phyloP scores from a whole-genome alignment of 2,329 filamentous ascomycete genomes.

The Fusarium sp. region DNA sequence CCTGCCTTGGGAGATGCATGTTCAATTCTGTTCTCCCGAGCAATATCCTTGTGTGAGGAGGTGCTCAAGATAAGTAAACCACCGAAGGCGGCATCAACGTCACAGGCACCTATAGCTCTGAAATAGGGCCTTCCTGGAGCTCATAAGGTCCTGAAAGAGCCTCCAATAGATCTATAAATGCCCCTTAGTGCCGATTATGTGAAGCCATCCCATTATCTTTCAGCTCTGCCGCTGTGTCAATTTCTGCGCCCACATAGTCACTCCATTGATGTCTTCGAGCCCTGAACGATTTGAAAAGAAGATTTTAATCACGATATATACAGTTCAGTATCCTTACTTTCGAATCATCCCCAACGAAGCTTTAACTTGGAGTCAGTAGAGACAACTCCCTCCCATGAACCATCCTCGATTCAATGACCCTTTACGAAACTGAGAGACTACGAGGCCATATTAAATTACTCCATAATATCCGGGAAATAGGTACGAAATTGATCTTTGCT shows the following conservation, averaged over 20 bases:
- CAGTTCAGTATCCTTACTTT: not conserved
- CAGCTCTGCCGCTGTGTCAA: not conserved
- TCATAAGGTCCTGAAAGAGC: not conserved
- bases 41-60: not conserved
- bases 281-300: not conserved
- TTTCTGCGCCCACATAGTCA: not conserved
- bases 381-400: too few species aligned
- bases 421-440: too few species aligned
- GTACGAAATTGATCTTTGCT: too few species aligned
- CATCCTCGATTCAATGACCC: too few species aligned
- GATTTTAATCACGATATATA: not conserved
- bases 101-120: not conserved
- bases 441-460: too few species aligned
- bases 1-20: not conserved
- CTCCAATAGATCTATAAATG: not conserved
- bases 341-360: not conserved
- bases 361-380: not conserved
- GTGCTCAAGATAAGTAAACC: not conserved
- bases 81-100: not conserved
- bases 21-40: not conserved
- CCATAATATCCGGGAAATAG: too few species aligned
- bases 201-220: not conserved
- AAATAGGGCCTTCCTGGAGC: not conserved
- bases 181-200: not conserved
- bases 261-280: not conserved